Conservation (phyloP, 257 asterid species). For the Apocynum venetum region DNA sequence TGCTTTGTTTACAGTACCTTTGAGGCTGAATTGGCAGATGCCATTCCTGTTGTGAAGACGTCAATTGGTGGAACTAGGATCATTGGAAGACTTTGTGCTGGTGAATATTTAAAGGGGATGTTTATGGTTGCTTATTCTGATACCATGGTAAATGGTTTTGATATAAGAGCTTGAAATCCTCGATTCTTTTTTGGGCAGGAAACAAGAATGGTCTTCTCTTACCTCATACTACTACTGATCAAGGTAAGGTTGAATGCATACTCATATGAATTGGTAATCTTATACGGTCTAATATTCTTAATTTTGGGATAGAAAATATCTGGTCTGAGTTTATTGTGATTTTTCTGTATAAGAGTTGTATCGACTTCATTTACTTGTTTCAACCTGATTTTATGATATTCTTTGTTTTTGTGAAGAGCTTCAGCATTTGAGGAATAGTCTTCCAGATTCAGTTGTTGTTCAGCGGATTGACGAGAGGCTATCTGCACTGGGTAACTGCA, state of each 20-base stretch:
- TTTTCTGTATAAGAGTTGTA: neutral
- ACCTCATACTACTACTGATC: constrained; percentile 95
- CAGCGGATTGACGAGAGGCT: constrained; percentile 90
- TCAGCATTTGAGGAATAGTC: constrained; percentile 80
- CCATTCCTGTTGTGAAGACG: constrained; percentile 83
- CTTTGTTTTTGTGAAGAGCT: constrained; percentile 43
- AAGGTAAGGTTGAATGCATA: constrained; percentile 42
- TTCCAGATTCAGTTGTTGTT: constrained; percentile 84
- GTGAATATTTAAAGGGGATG: constrained; percentile 28
- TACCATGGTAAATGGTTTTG: neutral
- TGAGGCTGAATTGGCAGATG: constrained; percentile 75
- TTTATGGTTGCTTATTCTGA: neutral
- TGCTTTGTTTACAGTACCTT: constrained; percentile 50
- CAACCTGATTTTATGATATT: constrained; percentile 13
- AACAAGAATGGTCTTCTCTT: constrained; percentile 90
- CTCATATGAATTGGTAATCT: neutral
- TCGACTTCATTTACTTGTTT: neutral
- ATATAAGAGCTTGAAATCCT: neutral
- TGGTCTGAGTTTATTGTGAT: neutral
- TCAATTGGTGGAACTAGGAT: constrained; percentile 85
- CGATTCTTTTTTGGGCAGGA: constrained; percentile 36
- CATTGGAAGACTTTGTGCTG: constrained; percentile 87
- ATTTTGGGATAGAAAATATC: neutral
- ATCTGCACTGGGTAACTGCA: constrained; percentile 92
- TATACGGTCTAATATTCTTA: neutral